These are phyloP conservation scores for Lolium perenne DNA, from an alignment of 176 grass and related monocot species.

Conservation along the genomic window DNA sequence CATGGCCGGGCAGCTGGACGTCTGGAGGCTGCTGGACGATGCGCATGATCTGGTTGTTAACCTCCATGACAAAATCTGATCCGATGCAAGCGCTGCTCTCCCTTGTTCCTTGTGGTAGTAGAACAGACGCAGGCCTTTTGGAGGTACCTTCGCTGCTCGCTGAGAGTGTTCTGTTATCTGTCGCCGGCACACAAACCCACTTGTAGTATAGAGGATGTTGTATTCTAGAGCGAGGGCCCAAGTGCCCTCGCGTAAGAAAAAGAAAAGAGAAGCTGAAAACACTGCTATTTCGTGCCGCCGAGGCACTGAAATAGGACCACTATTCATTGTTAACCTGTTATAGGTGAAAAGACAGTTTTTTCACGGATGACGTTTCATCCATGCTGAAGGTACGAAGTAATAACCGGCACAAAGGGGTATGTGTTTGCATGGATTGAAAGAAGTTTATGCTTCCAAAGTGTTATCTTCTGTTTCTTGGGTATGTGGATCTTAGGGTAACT, in stretches of 20 bases:
- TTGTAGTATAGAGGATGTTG: constrained; percentile 55
- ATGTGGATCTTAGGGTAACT: no score
- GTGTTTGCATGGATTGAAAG: neutral
- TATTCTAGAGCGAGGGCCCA: constrained; percentile 44
- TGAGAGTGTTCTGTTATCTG: constrained; percentile 31
- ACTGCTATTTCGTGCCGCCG: constrained; percentile 17
- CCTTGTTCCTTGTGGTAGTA: neutral
- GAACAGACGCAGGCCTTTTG: constrained; percentile 20
- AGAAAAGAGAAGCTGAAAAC: constrained; percentile 29
- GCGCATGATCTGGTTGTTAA: constrained; percentile 91
- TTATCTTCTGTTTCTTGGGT: neutral
- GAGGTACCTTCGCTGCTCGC: neutral
- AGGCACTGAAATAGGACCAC: constrained; percentile 32
- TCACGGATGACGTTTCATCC: constrained; percentile 32
- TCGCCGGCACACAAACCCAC: constrained; percentile 31
- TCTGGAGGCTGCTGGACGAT: constrained; percentile 94
- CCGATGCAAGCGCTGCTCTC: neutral
- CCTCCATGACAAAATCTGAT: constrained; percentile 93
- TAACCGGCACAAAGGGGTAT: neutral
- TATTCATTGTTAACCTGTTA: constrained; percentile 56
- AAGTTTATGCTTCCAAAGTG: neutral
- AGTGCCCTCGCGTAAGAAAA: constrained; percentile 25
- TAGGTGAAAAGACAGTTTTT: constrained; percentile 43
- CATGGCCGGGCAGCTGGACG: constrained; percentile 89
- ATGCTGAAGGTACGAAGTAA: constrained; percentile 21